Evolutionary conservation across 2,329 filamentous ascomycete genomes (phyloP).

Genomic region (Talaromyces atroroseus): DNA sequence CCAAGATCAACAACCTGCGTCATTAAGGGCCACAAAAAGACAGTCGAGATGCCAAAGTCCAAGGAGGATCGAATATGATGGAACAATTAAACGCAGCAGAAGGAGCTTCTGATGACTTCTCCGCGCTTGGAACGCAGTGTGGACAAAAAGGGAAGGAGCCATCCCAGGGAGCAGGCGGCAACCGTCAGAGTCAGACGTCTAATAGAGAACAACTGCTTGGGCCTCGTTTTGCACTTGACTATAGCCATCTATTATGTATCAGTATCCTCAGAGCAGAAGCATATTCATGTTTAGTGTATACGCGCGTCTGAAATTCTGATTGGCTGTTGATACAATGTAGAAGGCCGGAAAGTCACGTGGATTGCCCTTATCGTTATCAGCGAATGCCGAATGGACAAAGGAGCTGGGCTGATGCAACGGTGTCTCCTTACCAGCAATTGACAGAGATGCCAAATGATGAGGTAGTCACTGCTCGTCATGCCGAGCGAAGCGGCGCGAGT

Average conservation of each 20-base stretch:
- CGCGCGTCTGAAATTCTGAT: neutral
- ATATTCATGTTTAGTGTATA: neutral
- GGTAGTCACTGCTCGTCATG: constrained; percentile 27
- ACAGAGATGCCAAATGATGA: constrained; percentile 41
- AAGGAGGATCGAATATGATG: neutral
- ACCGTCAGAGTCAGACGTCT: neutral
- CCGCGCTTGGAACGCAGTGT: neutral
- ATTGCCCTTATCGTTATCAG: neutral
- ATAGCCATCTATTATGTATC: neutral
- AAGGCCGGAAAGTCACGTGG: neutral
- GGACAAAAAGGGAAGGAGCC: constrained; percentile 8
- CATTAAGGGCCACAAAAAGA: neutral
- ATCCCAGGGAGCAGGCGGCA: neutral
- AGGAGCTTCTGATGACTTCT: neutral
- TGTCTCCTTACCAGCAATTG: constrained; percentile 18
- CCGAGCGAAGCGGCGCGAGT: constrained; percentile 25
- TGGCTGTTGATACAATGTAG: neutral
- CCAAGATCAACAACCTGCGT: constrained; percentile 10
- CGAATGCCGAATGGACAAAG: neutral
- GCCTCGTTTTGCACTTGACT: no score
- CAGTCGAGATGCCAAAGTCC: neutral
- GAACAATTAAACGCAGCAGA: neutral
- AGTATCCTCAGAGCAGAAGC: neutral
- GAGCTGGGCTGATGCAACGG: constrained; percentile 20
- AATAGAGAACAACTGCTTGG: neutral